Evolutionary conservation across 805 yeast genomes (phyloP).

Genomic region (Metschnikowia drakensbergensis): DNA sequence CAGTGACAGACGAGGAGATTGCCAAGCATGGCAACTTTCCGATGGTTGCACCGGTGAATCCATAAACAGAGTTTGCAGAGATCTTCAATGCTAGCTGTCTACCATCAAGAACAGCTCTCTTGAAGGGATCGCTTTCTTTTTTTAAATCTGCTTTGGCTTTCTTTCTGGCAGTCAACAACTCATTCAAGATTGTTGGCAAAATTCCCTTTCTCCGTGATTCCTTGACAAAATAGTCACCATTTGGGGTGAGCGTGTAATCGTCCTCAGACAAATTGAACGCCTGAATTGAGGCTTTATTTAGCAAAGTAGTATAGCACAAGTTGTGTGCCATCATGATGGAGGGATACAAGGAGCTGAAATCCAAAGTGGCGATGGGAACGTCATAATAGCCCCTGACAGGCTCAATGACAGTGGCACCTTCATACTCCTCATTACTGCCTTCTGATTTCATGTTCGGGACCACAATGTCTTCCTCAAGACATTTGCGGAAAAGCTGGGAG

Average conservation of each 20-base stretch:
- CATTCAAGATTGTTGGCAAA: constrained; percentile 86
- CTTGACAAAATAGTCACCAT: constrained; percentile 86
- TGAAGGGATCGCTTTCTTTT: constrained; percentile 92
- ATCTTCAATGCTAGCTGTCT: constrained; percentile 94
- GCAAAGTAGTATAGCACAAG: constrained; percentile 87
- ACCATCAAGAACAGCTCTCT: constrained; percentile 90
- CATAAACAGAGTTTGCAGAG: constrained; percentile 97
- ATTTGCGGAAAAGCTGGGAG: constrained; percentile 91
- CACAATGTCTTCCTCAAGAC: constrained; percentile 78
- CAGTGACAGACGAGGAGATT: constrained; percentile 91
- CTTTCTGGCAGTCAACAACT: constrained; percentile 86
- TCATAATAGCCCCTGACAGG: constrained; percentile 94
- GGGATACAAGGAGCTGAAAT: constrained; percentile 96
- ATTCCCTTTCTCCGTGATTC: constrained; percentile 70
- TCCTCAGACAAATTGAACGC: constrained; percentile 58
- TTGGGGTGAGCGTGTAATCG: constrained; percentile 86
- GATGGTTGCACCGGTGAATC: constrained; percentile 98
- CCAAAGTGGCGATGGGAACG: constrained; percentile 95
- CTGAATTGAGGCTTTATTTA: constrained; percentile 65
- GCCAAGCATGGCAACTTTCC: constrained; percentile 97
- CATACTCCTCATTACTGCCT: constrained; percentile 87
- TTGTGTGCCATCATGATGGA: constrained; percentile 89
- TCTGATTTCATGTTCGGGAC: constrained; percentile 85
- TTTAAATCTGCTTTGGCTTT: constrained; percentile 87
- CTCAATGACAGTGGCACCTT: constrained; percentile 98